Percentiles rank a stretch among this genome's conserved stretches.
Evolutionary conservation across 2,329 filamentous ascomycete species (phyloP).

Genomic region (Raffaelea ambrosiae): DNA sequence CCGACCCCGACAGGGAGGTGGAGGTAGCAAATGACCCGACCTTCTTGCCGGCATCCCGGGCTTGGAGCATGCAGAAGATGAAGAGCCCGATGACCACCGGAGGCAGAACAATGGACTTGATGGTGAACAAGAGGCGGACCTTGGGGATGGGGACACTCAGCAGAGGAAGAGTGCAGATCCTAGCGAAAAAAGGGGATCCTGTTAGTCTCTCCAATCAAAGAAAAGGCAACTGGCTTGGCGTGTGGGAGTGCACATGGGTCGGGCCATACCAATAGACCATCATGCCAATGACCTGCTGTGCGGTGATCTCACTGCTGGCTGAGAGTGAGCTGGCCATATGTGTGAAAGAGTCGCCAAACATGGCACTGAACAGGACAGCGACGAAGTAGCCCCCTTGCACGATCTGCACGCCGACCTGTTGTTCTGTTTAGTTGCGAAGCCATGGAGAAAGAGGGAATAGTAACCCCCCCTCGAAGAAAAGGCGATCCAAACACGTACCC

Average conservation of each 20-base stretch:
- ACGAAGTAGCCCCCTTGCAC: background rate
- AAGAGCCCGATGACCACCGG: background rate
- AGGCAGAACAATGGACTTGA: background rate
- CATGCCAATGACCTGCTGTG: no score
- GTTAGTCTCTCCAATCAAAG: no score
- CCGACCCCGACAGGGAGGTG: background rate
- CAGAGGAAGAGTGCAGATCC: background rate
- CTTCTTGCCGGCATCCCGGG: background rate
- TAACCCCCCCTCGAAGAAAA: no score
- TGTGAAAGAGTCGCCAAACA: background rate
- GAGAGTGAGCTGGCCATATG: background rate
- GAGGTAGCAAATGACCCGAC: background rate
- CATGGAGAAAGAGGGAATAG: no score
- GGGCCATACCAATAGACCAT: no score
- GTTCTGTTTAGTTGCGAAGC: no score
- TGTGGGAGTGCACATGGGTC: no score
- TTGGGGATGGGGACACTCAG: background rate
- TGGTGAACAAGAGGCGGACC: background rate
- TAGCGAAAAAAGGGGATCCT: background rate
- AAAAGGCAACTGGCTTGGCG: no score
- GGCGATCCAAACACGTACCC: no score
- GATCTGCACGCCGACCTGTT: background rate
- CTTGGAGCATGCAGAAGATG: background rate
- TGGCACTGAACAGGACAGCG: background rate
- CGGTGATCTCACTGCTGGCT: background rate